phyloP scores from a whole-genome alignment of 306 rosid genomes.

The Senna tora region DNA sequence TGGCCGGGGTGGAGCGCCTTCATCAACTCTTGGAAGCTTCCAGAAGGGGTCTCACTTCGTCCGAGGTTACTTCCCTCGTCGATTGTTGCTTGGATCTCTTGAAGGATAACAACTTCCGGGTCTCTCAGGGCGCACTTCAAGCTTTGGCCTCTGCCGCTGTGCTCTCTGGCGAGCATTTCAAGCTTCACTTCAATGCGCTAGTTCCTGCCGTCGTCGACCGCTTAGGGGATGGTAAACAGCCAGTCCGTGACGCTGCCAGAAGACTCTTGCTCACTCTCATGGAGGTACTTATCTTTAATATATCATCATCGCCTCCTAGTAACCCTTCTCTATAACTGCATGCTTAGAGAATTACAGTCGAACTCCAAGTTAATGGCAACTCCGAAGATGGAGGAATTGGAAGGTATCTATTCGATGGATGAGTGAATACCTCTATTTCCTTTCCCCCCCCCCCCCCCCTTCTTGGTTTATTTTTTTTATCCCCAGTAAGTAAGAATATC shows the following conservation, averaged over 20 bases:
- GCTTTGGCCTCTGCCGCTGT: slow-evolving; percentile 95
- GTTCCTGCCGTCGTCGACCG: slow-evolving; percentile 97
- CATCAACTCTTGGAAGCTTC: slow-evolving; percentile 90
- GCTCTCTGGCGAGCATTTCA: slow-evolving; percentile 92
- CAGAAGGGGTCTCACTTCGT: slow-evolving; percentile 69
- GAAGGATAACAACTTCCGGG: slow-evolving; percentile 90
- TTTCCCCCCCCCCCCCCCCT: too few relatives aligned
- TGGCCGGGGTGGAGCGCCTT: slow-evolving; percentile 99
- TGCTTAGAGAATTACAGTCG: neutral
- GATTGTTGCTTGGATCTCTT: slow-evolving; percentile 96
- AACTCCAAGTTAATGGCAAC: neutral
- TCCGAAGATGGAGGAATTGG: neutral
- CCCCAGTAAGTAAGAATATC: neutral
- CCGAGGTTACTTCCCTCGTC: slow-evolving; percentile 81
- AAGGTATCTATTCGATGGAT: neutral
- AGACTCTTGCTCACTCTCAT: slow-evolving; percentile 92
- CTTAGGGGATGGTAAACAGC: slow-evolving; percentile 94
- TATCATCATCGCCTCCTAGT: neutral
- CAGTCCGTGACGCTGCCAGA: slow-evolving; percentile 94
- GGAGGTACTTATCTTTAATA: slow-evolving; percentile 62
- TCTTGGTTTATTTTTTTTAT: neutral
- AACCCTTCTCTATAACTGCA: neutral
- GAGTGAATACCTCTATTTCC: neutral
- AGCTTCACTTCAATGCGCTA: slow-evolving; percentile 93
- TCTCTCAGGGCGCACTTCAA: slow-evolving; percentile 97